Conservation (phyloP, 768 basidiomycete species). For the Naganishia antarctica region DNA sequence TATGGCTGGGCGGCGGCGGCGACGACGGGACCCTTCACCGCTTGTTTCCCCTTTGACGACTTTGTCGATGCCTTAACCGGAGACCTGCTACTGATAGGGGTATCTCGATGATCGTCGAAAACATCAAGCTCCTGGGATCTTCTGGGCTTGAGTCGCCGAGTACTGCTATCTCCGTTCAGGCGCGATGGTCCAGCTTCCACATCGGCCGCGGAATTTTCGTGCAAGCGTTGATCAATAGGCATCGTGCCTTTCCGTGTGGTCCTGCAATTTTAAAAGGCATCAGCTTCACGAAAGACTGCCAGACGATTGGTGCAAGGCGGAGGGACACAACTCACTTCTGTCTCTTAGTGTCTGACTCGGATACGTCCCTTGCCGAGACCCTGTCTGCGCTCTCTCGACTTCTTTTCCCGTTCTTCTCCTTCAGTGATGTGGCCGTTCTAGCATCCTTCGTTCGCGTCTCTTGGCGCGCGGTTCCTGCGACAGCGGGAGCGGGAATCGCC, state of each 20-base stretch:
- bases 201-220: neutral
- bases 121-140: conserved; percentile 1
- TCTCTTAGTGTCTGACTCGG: neutral
- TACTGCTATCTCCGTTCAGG: neutral
- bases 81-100: neutral
- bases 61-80: neutral
- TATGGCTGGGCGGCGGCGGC: neutral
- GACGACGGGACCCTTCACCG: neutral
- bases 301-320: neutral
- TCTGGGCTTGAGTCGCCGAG: conserved; percentile 1
- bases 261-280: neutral
- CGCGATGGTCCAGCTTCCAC: conserved; percentile 9
- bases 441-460: neutral
- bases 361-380: neutral
- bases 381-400: neutral
- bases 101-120: conserved; percentile 2
- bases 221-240: conserved; percentile 6
- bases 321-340: neutral
- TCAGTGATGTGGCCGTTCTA: neutral
- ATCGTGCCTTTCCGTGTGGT: neutral
- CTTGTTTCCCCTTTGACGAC: neutral
- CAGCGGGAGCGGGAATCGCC: neutral
- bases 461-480: too few relatives aligned
- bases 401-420: neutral
- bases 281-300: neutral